Evolutionary conservation across 768 basidiomycete species (phyloP).

Genomic region (Naematelia aurantialba): DNA sequence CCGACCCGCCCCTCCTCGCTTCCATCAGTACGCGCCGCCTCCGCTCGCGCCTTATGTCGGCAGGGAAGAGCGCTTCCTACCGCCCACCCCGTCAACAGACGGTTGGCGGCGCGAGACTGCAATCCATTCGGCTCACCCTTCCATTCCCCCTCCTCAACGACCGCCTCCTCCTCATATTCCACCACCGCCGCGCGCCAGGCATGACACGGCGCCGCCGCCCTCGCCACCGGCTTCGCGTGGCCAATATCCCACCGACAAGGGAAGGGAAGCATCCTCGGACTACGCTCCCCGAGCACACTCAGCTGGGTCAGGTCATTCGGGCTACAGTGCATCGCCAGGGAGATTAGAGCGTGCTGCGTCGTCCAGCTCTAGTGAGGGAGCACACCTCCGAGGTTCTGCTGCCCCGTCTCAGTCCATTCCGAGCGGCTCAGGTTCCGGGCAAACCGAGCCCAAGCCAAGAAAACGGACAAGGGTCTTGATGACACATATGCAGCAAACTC

Average conservation of each 20-base stretch:
- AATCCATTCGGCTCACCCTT: neutral
- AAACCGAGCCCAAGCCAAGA: neutral
- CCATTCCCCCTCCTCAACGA: conserved; percentile 4
- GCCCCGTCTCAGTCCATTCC: neutral
- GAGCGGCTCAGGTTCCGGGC: neutral
- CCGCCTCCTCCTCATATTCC: neutral
- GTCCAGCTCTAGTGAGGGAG: neutral
- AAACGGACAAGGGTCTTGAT: conserved; percentile 12
- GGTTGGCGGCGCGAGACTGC: neutral
- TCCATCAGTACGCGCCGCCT: neutral
- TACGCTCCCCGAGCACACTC: neutral
- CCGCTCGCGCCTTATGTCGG: neutral
- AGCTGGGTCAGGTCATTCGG: neutral
- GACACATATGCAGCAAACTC: conserved; percentile 6
- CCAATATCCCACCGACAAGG: neutral
- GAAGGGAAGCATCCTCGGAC: neutral
- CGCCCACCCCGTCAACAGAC: neutral
- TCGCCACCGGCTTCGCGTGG: neutral
- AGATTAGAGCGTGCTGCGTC: neutral
- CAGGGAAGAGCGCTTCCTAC: neutral
- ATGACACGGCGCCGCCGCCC: neutral
- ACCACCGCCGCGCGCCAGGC: neutral
- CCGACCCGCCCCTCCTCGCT: neutral
- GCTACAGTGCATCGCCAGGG: neutral
- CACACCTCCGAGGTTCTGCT: neutral